phyloP scores from a whole-genome alignment of 305 asterid species.

The Fraxinus platypoda region DNA sequence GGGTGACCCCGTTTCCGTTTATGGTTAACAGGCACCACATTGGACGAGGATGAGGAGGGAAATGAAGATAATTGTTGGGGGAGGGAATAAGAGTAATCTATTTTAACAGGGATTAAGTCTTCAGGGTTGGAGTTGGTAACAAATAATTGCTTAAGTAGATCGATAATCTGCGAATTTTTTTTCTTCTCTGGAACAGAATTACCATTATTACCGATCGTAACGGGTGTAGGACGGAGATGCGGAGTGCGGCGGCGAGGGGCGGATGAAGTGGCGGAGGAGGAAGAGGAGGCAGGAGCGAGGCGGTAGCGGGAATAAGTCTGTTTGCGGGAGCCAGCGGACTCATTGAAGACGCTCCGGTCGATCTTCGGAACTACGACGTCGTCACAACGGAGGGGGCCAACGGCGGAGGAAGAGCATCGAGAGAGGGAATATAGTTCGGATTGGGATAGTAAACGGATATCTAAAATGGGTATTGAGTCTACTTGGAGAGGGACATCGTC shows the following conservation, averaged over 20 bases:
- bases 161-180: conserved; percentile 41
- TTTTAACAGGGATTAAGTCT: conserved; percentile 46
- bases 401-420: conserved; percentile 40
- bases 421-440: neutral
- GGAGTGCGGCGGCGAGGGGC: conserved; percentile 66
- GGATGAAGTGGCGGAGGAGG: conserved; percentile 23
- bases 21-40: conserved; percentile 25
- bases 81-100: conserved; percentile 44
- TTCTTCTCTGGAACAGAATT: conserved; percentile 41
- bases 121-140: conserved; percentile 35
- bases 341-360: conserved; percentile 87
- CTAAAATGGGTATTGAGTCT: neutral
- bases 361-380: conserved; percentile 73
- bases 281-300: conserved; percentile 57
- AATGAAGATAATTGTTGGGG: conserved; percentile 14
- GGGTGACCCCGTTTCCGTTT: conserved; percentile 69
- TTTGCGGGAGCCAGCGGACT: conserved; percentile 75
- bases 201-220: neutral
- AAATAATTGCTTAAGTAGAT: conserved; percentile 54
- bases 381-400: conserved; percentile 52
- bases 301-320: conserved; percentile 82
- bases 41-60: conserved; percentile 19
- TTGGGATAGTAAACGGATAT: neutral
- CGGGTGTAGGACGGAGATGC: conserved; percentile 47
- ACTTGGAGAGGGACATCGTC: neutral